Percentiles rank a stretch among this genome's conserved stretches.
phyloP scores from a whole-genome alignment of 176 grass and related monocot genomes.

The Avena eriantha region DNA sequence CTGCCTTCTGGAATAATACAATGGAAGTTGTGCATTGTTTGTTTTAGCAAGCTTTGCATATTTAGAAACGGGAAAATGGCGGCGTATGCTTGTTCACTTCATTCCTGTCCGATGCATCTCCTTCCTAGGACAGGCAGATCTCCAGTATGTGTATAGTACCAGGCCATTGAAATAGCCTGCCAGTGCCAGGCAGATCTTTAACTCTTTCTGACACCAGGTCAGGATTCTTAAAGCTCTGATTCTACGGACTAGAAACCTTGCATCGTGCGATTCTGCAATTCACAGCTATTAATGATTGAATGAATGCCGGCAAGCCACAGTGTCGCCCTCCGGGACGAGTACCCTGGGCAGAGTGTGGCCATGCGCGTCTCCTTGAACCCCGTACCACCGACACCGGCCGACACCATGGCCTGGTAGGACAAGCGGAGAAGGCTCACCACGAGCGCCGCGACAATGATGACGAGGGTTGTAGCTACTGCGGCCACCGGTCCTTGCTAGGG shows the following conservation, averaged over 20 bases:
- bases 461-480: too few relatives aligned
- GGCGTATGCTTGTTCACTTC: neutral
- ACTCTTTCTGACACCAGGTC: neutral
- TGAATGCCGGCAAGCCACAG: too few relatives aligned
- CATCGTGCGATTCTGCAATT: neutral
- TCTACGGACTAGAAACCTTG: neutral
- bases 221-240: neutral
- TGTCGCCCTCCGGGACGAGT: too few relatives aligned
- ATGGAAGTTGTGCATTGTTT: conserved; percentile 46
- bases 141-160: neutral
- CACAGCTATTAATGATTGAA: neutral
- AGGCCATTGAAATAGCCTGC: neutral
- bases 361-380: too few relatives aligned
- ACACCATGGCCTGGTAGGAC: too few relatives aligned
- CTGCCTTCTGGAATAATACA: conserved; percentile 33
- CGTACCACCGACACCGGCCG: too few relatives aligned
- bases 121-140: conserved; percentile 13
- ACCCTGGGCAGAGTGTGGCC: too few relatives aligned
- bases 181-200: neutral
- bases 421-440: too few relatives aligned
- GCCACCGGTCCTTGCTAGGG: too few relatives aligned
- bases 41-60: conserved; percentile 30
- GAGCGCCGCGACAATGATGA: too few relatives aligned
- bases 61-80: neutral
- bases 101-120: neutral